phyloP scores from a whole-genome alignment of 305 asterid species.

The Fraxinus paxiana region DNA sequence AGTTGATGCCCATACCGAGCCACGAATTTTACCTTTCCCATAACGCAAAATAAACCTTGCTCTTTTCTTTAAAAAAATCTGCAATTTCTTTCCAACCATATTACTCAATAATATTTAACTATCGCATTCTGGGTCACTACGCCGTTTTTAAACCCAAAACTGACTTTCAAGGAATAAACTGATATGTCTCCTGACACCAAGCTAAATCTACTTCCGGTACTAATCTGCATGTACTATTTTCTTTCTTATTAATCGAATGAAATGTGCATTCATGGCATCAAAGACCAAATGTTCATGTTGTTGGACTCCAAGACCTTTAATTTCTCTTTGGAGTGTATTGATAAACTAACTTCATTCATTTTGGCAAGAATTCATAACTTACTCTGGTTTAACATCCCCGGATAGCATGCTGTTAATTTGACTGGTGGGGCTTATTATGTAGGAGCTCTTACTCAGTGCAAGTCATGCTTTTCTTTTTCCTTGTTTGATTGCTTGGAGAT shows the following conservation, averaged over 20 bases:
- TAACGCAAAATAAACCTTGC: background rate
- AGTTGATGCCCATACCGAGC: background rate
- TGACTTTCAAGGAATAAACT: background rate
- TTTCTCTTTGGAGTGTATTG: background rate
- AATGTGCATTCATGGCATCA: constrained; percentile 10
- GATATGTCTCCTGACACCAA: background rate
- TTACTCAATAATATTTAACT: background rate
- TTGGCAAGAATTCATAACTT: background rate
- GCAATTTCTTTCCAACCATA: constrained; percentile 2
- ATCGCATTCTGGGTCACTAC: background rate
- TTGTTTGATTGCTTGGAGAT: background rate
- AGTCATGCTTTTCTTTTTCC: background rate
- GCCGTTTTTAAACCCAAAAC: background rate
- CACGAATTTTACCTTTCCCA: constrained; percentile 7
- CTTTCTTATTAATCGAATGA: constrained; percentile 16
- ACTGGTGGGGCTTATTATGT: background rate
- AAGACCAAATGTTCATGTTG: background rate
- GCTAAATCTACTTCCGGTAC: background rate
- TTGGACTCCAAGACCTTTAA: background rate
- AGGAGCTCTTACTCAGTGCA: background rate
- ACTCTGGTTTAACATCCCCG: background rate
- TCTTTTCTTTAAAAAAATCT: background rate
- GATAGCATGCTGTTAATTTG: background rate
- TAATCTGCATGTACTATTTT: background rate
- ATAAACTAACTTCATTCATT: background rate